Conservation (phyloP, 192 early-diverging fungal species). For the Phlyctochytrium planicorne region DNA sequence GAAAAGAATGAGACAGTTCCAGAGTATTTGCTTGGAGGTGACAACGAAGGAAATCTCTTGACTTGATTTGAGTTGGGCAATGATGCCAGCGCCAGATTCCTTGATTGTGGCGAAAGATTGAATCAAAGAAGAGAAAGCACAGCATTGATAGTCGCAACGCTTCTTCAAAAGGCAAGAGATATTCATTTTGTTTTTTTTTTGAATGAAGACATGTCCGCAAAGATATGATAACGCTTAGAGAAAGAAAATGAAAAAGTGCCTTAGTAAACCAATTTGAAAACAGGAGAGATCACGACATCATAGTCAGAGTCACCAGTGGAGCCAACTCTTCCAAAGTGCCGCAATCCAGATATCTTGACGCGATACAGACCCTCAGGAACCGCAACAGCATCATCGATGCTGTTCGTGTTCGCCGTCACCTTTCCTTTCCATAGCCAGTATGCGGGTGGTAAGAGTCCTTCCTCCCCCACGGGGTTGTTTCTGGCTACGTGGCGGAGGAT, state of each 20-base stretch:
- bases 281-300: neutral
- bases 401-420: neutral
- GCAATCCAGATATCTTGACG: neutral
- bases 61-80: too few relatives aligned
- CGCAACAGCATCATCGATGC: neutral
- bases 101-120: too few relatives aligned
- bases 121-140: too few relatives aligned
- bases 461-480: neutral
- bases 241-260: neutral
- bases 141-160: too few relatives aligned
- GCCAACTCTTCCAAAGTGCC: conserved; percentile 4
- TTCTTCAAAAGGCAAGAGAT: too few relatives aligned
- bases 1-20: too few relatives aligned
- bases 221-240: too few relatives aligned
- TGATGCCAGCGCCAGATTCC: too few relatives aligned
- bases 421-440: neutral
- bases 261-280: conserved; percentile 3
- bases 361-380: neutral
- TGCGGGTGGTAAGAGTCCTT: neutral
- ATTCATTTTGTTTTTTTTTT: too few relatives aligned
- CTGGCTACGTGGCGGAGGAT: neutral
- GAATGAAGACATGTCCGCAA: too few relatives aligned
- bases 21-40: too few relatives aligned
- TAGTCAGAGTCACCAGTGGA: neutral
- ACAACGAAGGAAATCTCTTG: too few relatives aligned